A percentile compares a stretch with the other conserved stretches of the same genome.
These are phyloP conservation scores for Boletus sp. DNA, from an alignment of 768 basidiomycete genomes.

Conservation along the genomic window DNA sequence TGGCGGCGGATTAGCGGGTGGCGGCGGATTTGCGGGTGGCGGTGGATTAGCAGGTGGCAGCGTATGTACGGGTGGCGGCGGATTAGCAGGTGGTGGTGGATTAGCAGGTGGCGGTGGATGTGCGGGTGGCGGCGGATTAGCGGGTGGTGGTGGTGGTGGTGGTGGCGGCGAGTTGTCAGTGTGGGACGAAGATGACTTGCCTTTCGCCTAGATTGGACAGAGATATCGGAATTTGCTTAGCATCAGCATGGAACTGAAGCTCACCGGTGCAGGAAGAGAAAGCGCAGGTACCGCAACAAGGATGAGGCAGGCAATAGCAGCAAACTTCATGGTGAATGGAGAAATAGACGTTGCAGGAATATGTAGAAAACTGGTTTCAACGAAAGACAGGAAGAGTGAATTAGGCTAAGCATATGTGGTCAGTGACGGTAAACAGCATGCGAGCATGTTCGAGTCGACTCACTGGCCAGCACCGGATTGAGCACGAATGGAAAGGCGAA, in stretches of 20 bases:
- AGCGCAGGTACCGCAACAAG: not conserved
- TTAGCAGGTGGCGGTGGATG: too few relatives aligned
- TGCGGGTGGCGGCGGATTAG: too few relatives aligned
- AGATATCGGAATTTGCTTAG: not conserved
- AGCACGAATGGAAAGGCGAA: not conserved
- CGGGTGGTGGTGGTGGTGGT: too few relatives aligned
- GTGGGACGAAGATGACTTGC: too few relatives aligned
- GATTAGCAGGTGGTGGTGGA: too few relatives aligned
- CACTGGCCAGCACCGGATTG: not conserved
- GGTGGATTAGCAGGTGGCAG: too few relatives aligned
- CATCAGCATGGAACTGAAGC: not conserved
- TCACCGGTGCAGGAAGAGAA: not conserved
- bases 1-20: too few relatives aligned
- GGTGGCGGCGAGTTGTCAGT: too few relatives aligned
- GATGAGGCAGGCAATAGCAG: not conserved
- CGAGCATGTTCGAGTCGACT: not conserved
- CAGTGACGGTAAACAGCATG: not conserved
- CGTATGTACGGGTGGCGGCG: too few relatives aligned
- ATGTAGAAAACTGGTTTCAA: not conserved
- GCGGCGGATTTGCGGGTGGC: too few relatives aligned
- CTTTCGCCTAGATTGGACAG: not conserved
- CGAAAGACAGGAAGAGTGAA: not conserved
- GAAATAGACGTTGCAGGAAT: not conserved
- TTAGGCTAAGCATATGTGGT: not conserved
- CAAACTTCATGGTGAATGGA: not conserved